Conservation (phyloP, 192 early-diverging fungal genomes). For the Cetraspora pellucida region DNA sequence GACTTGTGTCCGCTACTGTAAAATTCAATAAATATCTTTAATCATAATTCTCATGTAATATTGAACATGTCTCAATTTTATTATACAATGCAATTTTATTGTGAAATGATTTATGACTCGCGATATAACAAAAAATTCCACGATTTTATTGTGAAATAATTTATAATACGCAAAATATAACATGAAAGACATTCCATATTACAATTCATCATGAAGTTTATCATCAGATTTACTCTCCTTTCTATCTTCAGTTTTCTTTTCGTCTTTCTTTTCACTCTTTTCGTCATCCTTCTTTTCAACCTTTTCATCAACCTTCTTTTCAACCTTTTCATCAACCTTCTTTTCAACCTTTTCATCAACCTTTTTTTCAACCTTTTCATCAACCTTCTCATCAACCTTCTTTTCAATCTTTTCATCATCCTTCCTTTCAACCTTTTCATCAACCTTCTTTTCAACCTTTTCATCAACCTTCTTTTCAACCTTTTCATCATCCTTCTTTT, state of each 20-base stretch:
- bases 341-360: conserved; percentile 3
- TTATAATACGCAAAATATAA: no score
- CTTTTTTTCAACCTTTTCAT: not conserved
- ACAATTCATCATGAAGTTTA: not conserved
- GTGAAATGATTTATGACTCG: no score
- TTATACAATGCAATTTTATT: no score
- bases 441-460: no score
- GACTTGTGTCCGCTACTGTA: no score
- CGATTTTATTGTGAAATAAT: no score
- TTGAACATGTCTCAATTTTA: no score
- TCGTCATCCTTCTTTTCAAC: conserved; percentile 16
- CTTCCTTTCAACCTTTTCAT: conserved; percentile 47
- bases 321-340: not conserved
- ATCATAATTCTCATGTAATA: no score
- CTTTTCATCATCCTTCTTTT: conserved; percentile 15
- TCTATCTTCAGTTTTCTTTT: no score
- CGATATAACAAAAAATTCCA: no score
- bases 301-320: not conserved
- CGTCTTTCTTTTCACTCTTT: not conserved
- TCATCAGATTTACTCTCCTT: not conserved
- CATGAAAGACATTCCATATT: no score
- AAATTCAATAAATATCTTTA: no score
- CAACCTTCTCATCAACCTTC: conserved; percentile 40
- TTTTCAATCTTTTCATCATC: conserved; percentile 48
- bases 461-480: conserved; percentile 37